Evolutionary conservation across 2,329 filamentous ascomycete species (phyloP).

Genomic region (Xylaria sp.): DNA sequence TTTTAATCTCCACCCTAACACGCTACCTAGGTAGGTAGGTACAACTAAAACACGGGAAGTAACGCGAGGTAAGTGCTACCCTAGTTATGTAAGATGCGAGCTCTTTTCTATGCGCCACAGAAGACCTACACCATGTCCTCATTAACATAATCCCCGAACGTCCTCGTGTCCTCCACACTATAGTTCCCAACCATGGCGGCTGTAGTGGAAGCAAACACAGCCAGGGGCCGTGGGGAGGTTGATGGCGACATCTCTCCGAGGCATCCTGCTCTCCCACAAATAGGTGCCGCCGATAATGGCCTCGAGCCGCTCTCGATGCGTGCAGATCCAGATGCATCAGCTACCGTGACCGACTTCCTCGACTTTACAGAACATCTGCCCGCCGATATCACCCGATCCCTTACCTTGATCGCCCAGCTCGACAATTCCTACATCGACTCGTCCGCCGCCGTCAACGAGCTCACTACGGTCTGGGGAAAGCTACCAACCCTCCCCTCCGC

Average conservation of each 20-base stretch:
- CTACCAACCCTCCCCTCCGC: constrained; percentile 61
- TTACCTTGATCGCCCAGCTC: constrained; percentile 72
- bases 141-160: constrained; percentile 22
- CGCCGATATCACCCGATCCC: constrained; percentile 71
- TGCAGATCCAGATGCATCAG: constrained; percentile 73
- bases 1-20: background rate
- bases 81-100: too few species aligned
- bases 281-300: constrained; percentile 48
- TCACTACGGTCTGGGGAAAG: constrained; percentile 66
- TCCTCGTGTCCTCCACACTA: constrained; percentile 5
- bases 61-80: constrained; percentile 19
- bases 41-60: constrained; percentile 14
- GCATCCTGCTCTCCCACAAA: constrained; percentile 30
- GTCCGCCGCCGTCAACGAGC: constrained; percentile 64
- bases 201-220: constrained; percentile 38
- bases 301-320: constrained; percentile 61
- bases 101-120: background rate
- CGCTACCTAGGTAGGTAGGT: constrained; percentile 4
- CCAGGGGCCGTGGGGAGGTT: constrained; percentile 39
- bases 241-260: constrained; percentile 50
- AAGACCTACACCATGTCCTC: background rate
- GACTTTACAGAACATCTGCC: constrained; percentile 77
- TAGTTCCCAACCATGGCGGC: constrained; percentile 38
- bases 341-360: constrained; percentile 76
- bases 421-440: constrained; percentile 67